phyloP scores from a whole-genome alignment of 345 rosid genomes.

The Populus ilicifolia region DNA sequence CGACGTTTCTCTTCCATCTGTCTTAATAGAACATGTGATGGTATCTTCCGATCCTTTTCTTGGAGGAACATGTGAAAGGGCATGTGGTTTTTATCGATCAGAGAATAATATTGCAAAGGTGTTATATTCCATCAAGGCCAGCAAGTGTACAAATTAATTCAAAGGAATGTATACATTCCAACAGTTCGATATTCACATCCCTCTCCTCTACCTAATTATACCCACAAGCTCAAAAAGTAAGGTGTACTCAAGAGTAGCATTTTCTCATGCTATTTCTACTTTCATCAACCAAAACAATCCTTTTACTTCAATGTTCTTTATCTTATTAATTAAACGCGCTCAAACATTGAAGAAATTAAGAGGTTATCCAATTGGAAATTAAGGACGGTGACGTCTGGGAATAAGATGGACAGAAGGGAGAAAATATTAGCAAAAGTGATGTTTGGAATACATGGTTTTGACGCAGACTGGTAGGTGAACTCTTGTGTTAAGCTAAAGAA shows the following conservation, averaged over 20 bases:
- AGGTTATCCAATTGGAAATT: neutral
- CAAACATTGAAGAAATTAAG: neutral
- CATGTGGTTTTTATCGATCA: conserved; percentile 8
- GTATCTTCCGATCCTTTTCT: conserved; percentile 3
- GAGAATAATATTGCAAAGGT: conserved; percentile 27
- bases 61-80: conserved; percentile 10
- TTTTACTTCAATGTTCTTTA: neutral
- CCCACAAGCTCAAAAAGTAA: conserved; percentile 33
- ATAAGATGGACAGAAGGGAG: neutral
- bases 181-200: conserved; percentile 35
- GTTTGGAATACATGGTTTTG: conserved; percentile 9
- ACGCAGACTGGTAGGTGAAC: conserved; percentile 18
- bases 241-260: conserved; percentile 35
- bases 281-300: conserved; percentile 1
- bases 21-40: neutral
- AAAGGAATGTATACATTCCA: conserved; percentile 41
- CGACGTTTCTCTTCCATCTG: no score
- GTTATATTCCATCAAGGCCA: conserved; percentile 41
- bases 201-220: conserved; percentile 37
- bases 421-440: conserved; percentile 1
- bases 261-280: conserved; percentile 4
- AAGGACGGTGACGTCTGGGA: neutral
- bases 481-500: conserved; percentile 21
- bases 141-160: conserved; percentile 40
- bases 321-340: neutral